A percentile compares a stretch with the other conserved stretches of the same genome.
Evolutionary conservation across 208 protist genomes (phyloP).

Genomic region (Angomonas ambiguus): DNA sequence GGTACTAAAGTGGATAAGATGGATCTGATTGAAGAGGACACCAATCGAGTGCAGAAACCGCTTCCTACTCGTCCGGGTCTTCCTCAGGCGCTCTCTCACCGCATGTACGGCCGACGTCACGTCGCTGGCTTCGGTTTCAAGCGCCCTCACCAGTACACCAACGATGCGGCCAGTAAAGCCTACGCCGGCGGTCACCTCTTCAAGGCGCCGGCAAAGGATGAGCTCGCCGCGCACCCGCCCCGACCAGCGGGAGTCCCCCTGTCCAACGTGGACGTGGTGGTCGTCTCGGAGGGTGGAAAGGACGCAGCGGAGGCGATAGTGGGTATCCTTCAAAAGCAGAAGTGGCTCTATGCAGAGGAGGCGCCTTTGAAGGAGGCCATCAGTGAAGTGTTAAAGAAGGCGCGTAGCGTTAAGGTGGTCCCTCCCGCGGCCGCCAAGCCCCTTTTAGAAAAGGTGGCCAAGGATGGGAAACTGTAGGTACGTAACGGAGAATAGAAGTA

Average conservation of each 20-base stretch:
- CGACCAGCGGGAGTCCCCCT: conserved; percentile 54
- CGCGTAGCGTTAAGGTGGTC: conserved; percentile 57
- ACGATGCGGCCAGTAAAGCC: conserved; percentile 50
- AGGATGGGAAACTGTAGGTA: background rate
- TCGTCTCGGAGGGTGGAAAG: conserved; percentile 40
- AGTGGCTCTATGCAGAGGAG: conserved; percentile 74
- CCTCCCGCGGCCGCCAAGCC: conserved; percentile 22
- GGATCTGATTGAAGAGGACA: conserved; percentile 60
- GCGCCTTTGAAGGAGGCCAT: conserved; percentile 39
- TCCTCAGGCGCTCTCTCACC: conserved; percentile 60
- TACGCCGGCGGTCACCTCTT: conserved; percentile 78
- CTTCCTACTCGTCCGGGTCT: conserved; percentile 71
- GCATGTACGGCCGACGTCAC: conserved; percentile 64
- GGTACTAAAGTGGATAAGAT: conserved; percentile 12
- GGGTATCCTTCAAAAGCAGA: conserved; percentile 30
- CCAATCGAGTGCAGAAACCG: conserved; percentile 55
- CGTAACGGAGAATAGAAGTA: conserved; percentile 11
- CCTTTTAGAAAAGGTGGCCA: conserved; percentile 35
- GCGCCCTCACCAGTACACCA: conserved; percentile 61
- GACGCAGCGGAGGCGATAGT: conserved; percentile 48
- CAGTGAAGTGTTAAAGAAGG: conserved; percentile 24
- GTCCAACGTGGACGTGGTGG: conserved; percentile 47
- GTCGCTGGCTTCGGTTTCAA: conserved; percentile 81
- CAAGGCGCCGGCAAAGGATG: conserved; percentile 35
- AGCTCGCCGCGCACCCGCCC: conserved; percentile 33